Base-by-base conservation (phyloP, 2,329 filamentous ascomycete genomes). In the Fusarium torreyae region DNA sequence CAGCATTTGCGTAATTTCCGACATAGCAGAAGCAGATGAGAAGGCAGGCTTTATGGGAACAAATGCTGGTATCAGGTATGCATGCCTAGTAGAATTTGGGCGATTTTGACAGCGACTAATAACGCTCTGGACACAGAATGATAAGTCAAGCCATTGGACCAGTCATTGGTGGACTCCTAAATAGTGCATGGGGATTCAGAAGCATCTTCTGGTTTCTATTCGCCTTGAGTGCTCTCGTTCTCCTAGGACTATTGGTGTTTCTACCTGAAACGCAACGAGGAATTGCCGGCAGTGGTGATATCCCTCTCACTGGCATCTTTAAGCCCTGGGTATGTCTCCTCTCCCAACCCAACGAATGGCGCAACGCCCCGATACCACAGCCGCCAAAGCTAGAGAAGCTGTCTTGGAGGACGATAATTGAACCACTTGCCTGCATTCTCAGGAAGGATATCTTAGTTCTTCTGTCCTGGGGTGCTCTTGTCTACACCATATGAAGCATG, bases 401-500 rank as follows among this genome's bases (percentile, higher is more conserved):
- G 1, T 55, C 52, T 39, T 55, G 33, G 52, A 48, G 11, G 7
- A 39, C 18, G 18, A 39, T 55, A 4, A 39, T 31, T 4, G 31
- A 55, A 14, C 42, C 33, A 9, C 20, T 55, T 42, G 39, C 14
- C 3, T 55, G 48, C 13, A 40, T 72, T 8, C 42, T 63, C 4
- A 80, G 85, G 34, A 82, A 80, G 55, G 83, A 85, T 45, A 80
- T 85, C 8, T 69, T 82, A 26, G 69, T 81, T n/a, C 80, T 79
- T 11, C 66, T 86, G 4, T 52, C 83, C 7, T 85, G 81, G 58
- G 81, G 82, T 24, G 77, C 77, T 15, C 61, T 77, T 18, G 57
- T 75, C 6, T 77, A 77, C 48, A 78, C 83, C 0, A 77, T 81
- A 13, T 85, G 82, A 82, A 83, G 79, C 20, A 85, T 85, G 83